Conservation (phyloP, 129 eudicot genomes). For the Chrysanthemum makinoi region DNA sequence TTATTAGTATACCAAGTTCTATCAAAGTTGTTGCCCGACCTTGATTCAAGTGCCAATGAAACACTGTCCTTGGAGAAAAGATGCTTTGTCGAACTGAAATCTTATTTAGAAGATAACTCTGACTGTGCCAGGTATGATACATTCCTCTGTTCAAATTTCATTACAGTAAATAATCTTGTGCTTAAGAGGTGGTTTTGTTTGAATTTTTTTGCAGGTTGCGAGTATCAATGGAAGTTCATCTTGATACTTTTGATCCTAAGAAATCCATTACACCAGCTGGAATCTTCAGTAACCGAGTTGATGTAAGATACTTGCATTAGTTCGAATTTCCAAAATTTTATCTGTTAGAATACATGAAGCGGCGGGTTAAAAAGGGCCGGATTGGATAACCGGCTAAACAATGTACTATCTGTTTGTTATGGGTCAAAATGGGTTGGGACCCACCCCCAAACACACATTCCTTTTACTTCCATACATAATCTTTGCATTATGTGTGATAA, state of each 20-base stretch:
- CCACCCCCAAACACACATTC: neutral
- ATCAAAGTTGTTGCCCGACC: conserved; percentile 54
- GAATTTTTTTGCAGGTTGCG: conserved; percentile 56
- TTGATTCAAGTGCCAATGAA: conserved; percentile 29
- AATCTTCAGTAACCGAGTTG: conserved; percentile 74
- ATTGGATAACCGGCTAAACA: neutral
- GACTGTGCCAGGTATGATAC: conserved; percentile 69
- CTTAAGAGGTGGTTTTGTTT: conserved; percentile 10
- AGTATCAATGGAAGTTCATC: conserved; percentile 82
- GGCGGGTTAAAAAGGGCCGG: neutral
- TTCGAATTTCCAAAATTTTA: neutral
- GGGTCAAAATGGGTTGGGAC: neutral
- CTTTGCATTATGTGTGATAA: neutral
- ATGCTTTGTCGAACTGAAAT: conserved; percentile 72
- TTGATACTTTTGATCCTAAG: conserved; percentile 75
- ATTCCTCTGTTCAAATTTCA: neutral
- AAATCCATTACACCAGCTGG: conserved; percentile 74
- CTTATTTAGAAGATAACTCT: conserved; percentile 63
- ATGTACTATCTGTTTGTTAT: too few species aligned
- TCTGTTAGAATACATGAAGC: neutral
- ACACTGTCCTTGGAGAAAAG: conserved; percentile 60
- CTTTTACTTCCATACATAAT: neutral
- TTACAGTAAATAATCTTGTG: conserved; percentile 7
- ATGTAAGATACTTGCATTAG: conserved; percentile 41
- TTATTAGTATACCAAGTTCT: conserved; percentile 80